A percentile compares a stretch with the other conserved stretches of the same genome.
Conservation (phyloP, 2,329 filamentous ascomycete genomes). For the Sarocladium kiliense region DNA sequence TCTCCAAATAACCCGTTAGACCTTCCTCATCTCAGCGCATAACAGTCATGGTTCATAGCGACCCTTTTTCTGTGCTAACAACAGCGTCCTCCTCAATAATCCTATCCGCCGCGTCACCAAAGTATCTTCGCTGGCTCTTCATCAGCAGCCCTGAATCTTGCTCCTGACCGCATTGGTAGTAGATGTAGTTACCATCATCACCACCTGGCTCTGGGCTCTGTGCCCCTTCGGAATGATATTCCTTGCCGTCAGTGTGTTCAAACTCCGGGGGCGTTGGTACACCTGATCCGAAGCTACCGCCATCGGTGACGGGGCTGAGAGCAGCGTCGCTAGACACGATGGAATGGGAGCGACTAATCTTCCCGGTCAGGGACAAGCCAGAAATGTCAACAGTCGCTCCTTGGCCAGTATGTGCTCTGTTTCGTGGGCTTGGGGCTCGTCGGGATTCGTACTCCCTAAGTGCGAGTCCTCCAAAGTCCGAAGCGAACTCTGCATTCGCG, state of each 20-base stretch:
- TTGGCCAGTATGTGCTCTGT: not conserved
- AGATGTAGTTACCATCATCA: slow-evolving; percentile 26
- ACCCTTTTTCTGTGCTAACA: slow-evolving; percentile 17
- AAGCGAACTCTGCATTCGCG: not conserved
- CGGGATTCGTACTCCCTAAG: slow-evolving; percentile 23
- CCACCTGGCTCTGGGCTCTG: slow-evolving; percentile 11
- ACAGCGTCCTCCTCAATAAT: slow-evolving; percentile 32
- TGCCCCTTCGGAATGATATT: slow-evolving; percentile 8
- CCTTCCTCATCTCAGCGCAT: too few relatives aligned
- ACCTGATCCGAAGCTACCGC: slow-evolving; percentile 28
- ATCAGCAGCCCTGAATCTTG: slow-evolving; percentile 29
- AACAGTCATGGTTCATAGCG: slow-evolving; percentile 12
- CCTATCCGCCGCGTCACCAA: slow-evolving; percentile 26
- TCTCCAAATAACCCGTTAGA: too few relatives aligned
- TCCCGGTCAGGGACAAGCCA: slow-evolving; percentile 7
- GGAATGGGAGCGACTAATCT: slow-evolving; percentile 22
- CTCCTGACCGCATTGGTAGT: slow-evolving; percentile 21
- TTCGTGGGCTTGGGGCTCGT: slow-evolving; percentile 16
- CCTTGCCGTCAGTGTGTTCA: slow-evolving; percentile 24
- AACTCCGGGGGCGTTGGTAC: slow-evolving; percentile 32
- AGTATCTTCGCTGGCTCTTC: slow-evolving; percentile 28
- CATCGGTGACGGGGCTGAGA: slow-evolving; percentile 29
- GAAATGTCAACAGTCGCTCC: slow-evolving; percentile 6
- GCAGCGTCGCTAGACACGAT: slow-evolving; percentile 30
- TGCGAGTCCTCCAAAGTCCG: slow-evolving; percentile 31